Percentiles rank a stretch among this genome's conserved stretches.
Conservation (phyloP, 495 filamentous ascomycete species). For the Aspergillus carlsbadensis region DNA sequence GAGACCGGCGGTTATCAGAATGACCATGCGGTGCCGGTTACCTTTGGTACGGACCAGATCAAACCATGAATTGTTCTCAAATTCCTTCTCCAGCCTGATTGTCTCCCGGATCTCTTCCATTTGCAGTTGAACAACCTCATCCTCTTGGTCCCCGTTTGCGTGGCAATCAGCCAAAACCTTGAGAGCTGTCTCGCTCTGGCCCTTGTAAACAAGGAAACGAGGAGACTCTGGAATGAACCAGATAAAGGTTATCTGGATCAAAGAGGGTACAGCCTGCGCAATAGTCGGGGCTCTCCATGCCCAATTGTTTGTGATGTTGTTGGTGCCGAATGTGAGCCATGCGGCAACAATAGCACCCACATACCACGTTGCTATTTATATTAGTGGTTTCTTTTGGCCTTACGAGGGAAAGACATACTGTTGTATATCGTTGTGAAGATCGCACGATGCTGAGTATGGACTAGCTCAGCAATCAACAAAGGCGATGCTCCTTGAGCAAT, state of each 20-base stretch:
- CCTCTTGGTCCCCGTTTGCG: slow-evolving; percentile 27
- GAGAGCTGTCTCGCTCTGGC: slow-evolving; percentile 37
- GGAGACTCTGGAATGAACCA: slow-evolving; percentile 52
- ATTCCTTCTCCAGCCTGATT: slow-evolving; percentile 33
- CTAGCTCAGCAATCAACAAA: slow-evolving; percentile 63
- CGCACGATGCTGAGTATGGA: slow-evolving; percentile 65
- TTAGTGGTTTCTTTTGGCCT: slow-evolving; percentile 18
- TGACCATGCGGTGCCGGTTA: slow-evolving; percentile 61
- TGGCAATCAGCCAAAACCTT: slow-evolving; percentile 37
- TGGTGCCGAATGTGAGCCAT: slow-evolving; percentile 35
- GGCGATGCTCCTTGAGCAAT: slow-evolving; percentile 64
- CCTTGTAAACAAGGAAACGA: slow-evolving; percentile 35
- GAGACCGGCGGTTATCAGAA: slow-evolving; percentile 57
- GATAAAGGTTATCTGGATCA: slow-evolving; percentile 46
- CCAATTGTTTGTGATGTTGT: slow-evolving; percentile 44
- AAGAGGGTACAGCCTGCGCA: slow-evolving; percentile 47
- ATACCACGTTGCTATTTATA: slow-evolving; percentile 17
- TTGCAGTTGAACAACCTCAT: slow-evolving; percentile 30
- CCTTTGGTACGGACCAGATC: slow-evolving; percentile 68
- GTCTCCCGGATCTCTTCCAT: slow-evolving; percentile 36
- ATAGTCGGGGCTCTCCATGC: slow-evolving; percentile 49
- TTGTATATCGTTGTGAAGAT: slow-evolving; percentile 67
- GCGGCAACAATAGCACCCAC: slow-evolving; percentile 44
- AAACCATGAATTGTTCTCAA: slow-evolving; percentile 34
- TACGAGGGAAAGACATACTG: slow-evolving; percentile 44